Evolutionary conservation across 169 alveolate genomes (phyloP), one percentile per base, ranked within the genome.

Genomic region (Cystoisospora suis): DNA sequence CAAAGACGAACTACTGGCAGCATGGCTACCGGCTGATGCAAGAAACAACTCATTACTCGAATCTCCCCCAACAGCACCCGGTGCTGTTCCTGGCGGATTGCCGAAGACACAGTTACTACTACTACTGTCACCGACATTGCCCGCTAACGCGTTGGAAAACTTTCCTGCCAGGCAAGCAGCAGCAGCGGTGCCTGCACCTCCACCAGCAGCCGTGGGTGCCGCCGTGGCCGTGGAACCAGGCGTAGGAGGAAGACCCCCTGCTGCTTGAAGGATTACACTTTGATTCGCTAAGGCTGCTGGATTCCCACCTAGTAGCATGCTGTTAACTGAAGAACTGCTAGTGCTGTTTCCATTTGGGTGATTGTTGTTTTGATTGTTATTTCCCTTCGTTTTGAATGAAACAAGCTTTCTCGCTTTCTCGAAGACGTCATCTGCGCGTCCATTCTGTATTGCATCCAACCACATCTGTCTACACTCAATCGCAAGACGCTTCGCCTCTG

Each of bases 351-450:
- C n/a, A n/a, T 17, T 53, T 53, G 65, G 65, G 23, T 15, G 23
- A 53, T 23, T 17, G 81, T 20, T 15, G 77, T n/a, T 20, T 44
- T 23, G 23, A 27, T 34, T 38, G 20, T 4, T n/a, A 17, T 5
- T 38, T 5, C 58, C 83, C 44, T 77, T 42, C 34, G 69, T 77
- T 9, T 77, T 45, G 87, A 77, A 45, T 45, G 70, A 77, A 45
- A 77, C 87, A 56, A 72, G 83, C 20, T 40, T 72, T 5, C 87
- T 12, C 29, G 87, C 87, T 46, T 77, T 77, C 69, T 77, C 69
- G 42, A 77, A 77, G 87, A 77, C 87, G 69, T 77, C 87, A 40
- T 46, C 87, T 1, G 59, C 87, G 38, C 87, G 38, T 59, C 87
- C 87, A 44, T 46, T 77, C 45, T 36, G 59, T 40, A 77, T 77